Evolutionary conservation across 371 early-diverging fungal genomes (phyloP).

Genomic region (Actinomortierella wolfii): DNA sequence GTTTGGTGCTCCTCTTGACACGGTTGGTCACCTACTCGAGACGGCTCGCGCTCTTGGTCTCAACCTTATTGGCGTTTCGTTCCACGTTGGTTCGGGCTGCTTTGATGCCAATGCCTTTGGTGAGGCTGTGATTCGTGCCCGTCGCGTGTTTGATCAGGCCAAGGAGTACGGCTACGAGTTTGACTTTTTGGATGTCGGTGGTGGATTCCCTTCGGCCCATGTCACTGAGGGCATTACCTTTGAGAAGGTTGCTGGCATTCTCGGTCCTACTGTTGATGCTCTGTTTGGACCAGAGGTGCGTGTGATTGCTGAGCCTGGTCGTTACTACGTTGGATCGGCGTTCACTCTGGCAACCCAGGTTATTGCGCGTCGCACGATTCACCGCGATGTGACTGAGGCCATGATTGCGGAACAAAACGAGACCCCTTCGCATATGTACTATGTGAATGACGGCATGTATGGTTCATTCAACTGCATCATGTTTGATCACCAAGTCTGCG

Average conservation of each 20-base stretch:
- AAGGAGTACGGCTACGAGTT: slow-evolving; percentile 76
- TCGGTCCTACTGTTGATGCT: slow-evolving; percentile 79
- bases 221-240: slow-evolving; percentile 78
- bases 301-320: slow-evolving; percentile 97
- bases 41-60: slow-evolving; percentile 83
- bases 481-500: slow-evolving; percentile 91
- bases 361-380: slow-evolving; percentile 83
- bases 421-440: slow-evolving; percentile 87
- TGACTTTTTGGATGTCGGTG: slow-evolving; percentile 91
- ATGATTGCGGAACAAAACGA: slow-evolving; percentile 18
- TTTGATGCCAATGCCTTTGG: slow-evolving; percentile 87
- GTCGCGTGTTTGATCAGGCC: slow-evolving; percentile 87
- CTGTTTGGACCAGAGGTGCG: slow-evolving; percentile 82
- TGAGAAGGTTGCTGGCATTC: slow-evolving; percentile 80
- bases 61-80: slow-evolving; percentile 89
- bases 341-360: slow-evolving; percentile 92
- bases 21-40: slow-evolving; percentile 70
- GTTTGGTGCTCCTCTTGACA: slow-evolving; percentile 89
- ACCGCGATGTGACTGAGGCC: slow-evolving; percentile 38
- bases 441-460: slow-evolving; percentile 98
- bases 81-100: slow-evolving; percentile 97
- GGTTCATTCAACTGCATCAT: slow-evolving; percentile 97
- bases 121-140: slow-evolving; percentile 89
- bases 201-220: slow-evolving; percentile 95
- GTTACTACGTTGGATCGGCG: slow-evolving; percentile 94